A percentile compares a stretch with the other conserved stretches of the same genome.
These are phyloP conservation scores for Verruconis gallopava DNA, from an alignment of 2,329 filamentous ascomycete species.

Conservation along the genomic window DNA sequence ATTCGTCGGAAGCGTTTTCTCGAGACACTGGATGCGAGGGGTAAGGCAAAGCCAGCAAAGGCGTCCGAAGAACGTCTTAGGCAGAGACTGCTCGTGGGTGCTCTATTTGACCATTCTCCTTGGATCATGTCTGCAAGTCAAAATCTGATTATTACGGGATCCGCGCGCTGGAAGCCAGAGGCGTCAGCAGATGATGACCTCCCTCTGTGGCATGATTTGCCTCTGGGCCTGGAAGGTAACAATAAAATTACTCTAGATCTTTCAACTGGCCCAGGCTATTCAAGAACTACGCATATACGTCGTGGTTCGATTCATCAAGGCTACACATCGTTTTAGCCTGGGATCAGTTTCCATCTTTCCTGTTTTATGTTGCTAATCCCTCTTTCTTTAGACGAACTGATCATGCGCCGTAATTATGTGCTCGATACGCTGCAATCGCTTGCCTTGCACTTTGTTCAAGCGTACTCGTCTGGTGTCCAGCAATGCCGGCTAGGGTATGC, in stretches of 20 bases:
- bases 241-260: not conserved
- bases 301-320: no score
- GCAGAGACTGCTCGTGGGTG: constrained; percentile 55
- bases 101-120: constrained; percentile 49
- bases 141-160: constrained; percentile 55
- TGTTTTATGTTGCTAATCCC: not conserved
- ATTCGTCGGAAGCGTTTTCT: constrained; percentile 34
- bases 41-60: constrained; percentile 20
- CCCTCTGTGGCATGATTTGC: constrained; percentile 61
- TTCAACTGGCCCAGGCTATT: not conserved
- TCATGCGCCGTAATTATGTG: constrained; percentile 51
- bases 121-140: constrained; percentile 50
- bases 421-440: constrained; percentile 58
- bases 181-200: constrained; percentile 22
- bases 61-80: constrained; percentile 52
- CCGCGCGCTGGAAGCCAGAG: constrained; percentile 41
- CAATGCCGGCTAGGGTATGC: constrained; percentile 68
- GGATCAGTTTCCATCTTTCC: not conserved
- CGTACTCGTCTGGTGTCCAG: constrained; percentile 53
- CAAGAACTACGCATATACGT: no score
- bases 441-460: constrained; percentile 50
- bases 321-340: not conserved
- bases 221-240: constrained; percentile 51
- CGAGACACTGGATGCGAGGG: constrained; percentile 30
- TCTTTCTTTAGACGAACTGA: constrained; percentile 45